Conservation (phyloP, 345 rosid species). For the Cochlearia excelsa region DNA sequence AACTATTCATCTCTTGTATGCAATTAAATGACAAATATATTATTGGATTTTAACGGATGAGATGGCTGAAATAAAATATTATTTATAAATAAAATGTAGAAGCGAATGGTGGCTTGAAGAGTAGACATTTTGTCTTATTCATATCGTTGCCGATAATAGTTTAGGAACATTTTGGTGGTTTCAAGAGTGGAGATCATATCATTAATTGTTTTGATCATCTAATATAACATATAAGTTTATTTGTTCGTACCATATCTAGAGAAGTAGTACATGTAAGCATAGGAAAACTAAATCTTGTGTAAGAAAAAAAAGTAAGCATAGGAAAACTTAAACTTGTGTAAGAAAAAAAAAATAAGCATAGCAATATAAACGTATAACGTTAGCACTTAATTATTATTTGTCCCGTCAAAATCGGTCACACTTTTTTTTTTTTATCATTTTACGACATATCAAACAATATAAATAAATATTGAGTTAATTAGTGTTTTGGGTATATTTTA, state of each 20-base stretch:
- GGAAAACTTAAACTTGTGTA: not conserved
- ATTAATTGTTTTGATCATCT: not conserved
- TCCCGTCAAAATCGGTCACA: too few relatives aligned
- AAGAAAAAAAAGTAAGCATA: not conserved
- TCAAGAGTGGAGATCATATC: constrained; percentile 38
- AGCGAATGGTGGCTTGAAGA: constrained; percentile 30
- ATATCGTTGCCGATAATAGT: constrained; percentile 20
- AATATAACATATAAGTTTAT: not conserved
- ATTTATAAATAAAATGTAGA: not conserved
- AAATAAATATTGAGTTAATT: too few relatives aligned
- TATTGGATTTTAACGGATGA: too few relatives aligned
- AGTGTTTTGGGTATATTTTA: too few relatives aligned
- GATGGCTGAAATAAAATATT: too few relatives aligned
- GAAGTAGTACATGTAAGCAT: constrained; percentile 20
- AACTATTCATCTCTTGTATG: not conserved
- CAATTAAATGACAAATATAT: too few relatives aligned
- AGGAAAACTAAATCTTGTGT: too few relatives aligned
- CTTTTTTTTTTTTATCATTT: too few relatives aligned
- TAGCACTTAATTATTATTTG: too few relatives aligned
- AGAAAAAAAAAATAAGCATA: too few relatives aligned
- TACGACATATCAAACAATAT: too few relatives aligned
- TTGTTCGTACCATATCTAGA: constrained; percentile 16
- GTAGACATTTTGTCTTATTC: constrained; percentile 18
- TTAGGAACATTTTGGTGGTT: constrained; percentile 28
- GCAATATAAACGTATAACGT: too few relatives aligned